These are phyloP conservation scores for Actinomortierella wolfii DNA, from an alignment of 371 early-diverging fungal genomes.

Conservation along the genomic window DNA sequence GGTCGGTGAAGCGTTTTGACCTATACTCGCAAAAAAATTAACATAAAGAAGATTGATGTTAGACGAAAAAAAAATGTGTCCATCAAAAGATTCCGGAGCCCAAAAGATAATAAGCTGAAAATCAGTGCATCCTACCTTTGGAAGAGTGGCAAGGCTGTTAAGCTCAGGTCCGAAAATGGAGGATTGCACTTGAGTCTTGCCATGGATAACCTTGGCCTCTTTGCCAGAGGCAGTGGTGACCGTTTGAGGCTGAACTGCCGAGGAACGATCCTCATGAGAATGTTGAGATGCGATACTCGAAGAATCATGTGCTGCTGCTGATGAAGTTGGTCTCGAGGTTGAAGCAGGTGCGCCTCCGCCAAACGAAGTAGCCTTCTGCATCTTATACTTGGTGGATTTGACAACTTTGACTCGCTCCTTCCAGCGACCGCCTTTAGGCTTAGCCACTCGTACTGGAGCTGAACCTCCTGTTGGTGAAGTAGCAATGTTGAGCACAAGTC, in stretches of 20 bases:
- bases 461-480: conserved; percentile 31
- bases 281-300: conserved; percentile 10
- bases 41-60: not conserved
- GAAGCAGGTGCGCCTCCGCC: conserved; percentile 7
- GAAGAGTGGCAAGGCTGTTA: conserved; percentile 34
- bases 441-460: conserved; percentile 18
- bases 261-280: conserved; percentile 8
- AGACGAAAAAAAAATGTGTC: not conserved
- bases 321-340: conserved; percentile 6
- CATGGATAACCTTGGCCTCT: conserved; percentile 53
- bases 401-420: conserved; percentile 52
- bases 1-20: conserved; percentile 44
- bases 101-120: too few species aligned
- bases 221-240: conserved; percentile 25
- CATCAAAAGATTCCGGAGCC: too few species aligned
- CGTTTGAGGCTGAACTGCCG: conserved; percentile 11
- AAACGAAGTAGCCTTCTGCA: conserved; percentile 13
- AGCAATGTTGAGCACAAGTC: conserved; percentile 70
- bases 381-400: conserved; percentile 40
- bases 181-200: conserved; percentile 58
- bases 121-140: too few species aligned
- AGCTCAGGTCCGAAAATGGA: conserved; percentile 65
- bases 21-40: conserved; percentile 4
- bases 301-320: conserved; percentile 4
- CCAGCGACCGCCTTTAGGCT: conserved; percentile 52